These are phyloP conservation scores for Tricholoma saponaceum DNA, from an alignment of 768 basidiomycete species.

Conservation along the genomic window DNA sequence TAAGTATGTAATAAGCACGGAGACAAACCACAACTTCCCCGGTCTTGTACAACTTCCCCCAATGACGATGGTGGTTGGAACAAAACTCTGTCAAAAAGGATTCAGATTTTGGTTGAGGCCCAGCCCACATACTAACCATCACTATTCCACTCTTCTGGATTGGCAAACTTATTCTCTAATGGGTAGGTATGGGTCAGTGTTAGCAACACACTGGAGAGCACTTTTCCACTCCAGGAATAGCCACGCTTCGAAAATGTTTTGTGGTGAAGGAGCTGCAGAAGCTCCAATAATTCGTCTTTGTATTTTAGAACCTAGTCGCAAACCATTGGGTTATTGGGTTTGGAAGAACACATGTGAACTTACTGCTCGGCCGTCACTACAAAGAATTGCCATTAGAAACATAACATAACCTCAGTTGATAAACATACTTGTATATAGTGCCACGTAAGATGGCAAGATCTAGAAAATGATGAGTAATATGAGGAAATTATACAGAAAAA, in stretches of 20 bases:
- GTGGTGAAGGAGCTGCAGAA: constrained; percentile 61
- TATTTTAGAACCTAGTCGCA: constrained; percentile 56
- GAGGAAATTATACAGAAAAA: constrained; percentile 3
- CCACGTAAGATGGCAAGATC: constrained; percentile 75
- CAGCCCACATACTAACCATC: constrained; percentile 42
- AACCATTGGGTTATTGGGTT: constrained; percentile 4
- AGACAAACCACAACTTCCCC: constrained; percentile 62
- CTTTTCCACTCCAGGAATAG: constrained; percentile 76
- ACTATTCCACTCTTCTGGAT: constrained; percentile 70
- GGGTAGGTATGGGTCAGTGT: constrained; percentile 82
- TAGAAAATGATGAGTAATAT: constrained; percentile 21
- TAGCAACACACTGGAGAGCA: constrained; percentile 66
- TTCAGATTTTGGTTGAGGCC: not conserved
- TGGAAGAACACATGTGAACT: constrained; percentile 14
- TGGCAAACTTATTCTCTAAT: constrained; percentile 76
- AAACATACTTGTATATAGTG: constrained; percentile 71
- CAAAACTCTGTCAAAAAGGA: constrained; percentile 51
- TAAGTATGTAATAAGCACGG: not conserved
- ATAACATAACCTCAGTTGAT: not conserved
- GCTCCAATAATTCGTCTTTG: constrained; percentile 52
- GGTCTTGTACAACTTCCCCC: constrained; percentile 75
- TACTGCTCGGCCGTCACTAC: constrained; percentile 60
- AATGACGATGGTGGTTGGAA: constrained; percentile 63
- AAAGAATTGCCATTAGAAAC: not conserved
- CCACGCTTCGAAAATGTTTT: constrained; percentile 78